Base-by-base conservation (phyloP, 129 eudicot species). In the Tanacetum coccineum region DNA sequence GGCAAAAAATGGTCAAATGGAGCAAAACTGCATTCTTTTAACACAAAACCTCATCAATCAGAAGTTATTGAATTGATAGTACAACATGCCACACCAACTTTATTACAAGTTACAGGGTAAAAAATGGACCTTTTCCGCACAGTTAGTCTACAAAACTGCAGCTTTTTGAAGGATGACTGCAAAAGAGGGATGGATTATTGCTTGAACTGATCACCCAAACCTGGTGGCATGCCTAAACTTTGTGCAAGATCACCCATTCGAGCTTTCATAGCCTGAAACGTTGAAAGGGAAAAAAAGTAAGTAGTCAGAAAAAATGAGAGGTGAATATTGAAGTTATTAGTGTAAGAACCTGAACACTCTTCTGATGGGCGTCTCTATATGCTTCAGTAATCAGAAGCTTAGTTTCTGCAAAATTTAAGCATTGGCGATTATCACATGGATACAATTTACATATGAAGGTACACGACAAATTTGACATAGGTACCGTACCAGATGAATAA, bases 171-270 rank as follows among this genome's bases (percentile, higher is more conserved):
- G 59, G 61, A 51, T 49, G 70, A 14, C 59, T 59, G 68, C 25
- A 44, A 62, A 72, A 62, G 44, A 47, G 60, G 71, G 62, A 15
- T 15, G 12, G 26, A 60, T 77, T 73, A 81, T 76, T 74, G 81
- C 81, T 90, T 90, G 39, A 84, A 80, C 45, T 92, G 89, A 25
- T 87, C 95, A 9, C 88, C 72, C 12, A 90, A 61, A 39, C 97
- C 95, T 13, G 76, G 90, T 17, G 97, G 97, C 95, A 91, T 91
- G 50, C 97, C 97, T 75, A 87, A 79, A 77, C 97, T 87, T 77
- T 85, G 93, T 40, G 97, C 97, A 62, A 91, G 97, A 75, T 91
- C 85, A 20, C 83, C 87, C 97, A 91, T 91, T 66, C 97, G 87
- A 39, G 87, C 97, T 80, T 91, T 91, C 97, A 91, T 88, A 4